Conservation (phyloP, 371 early-diverging fungal species). For the Gilbertella persicaria region DNA sequence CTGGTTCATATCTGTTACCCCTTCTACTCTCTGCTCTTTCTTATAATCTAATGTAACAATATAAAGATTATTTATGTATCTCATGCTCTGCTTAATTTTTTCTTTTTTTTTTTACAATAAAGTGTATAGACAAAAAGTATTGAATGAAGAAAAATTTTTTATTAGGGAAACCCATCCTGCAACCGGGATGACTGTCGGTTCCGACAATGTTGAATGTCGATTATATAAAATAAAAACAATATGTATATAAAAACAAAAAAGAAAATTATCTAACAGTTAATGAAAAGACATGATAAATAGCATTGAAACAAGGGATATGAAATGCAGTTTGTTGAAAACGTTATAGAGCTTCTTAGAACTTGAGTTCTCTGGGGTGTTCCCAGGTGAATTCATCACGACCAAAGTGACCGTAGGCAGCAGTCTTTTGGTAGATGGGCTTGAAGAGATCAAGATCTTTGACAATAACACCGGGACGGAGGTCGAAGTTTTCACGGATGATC, state of each 20-base stretch:
- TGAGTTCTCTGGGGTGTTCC: slow-evolving; percentile 93
- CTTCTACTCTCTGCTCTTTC: too few relatives aligned
- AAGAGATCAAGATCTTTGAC: slow-evolving; percentile 96
- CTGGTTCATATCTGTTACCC: too few relatives aligned
- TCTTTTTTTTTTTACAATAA: background rate
- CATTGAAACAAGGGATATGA: slow-evolving; percentile 21
- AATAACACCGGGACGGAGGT: slow-evolving; percentile 98
- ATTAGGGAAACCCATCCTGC: slow-evolving; percentile 33
- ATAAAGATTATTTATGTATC: too few relatives aligned
- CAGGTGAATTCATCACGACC: slow-evolving; percentile 96
- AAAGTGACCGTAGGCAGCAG: slow-evolving; percentile 99
- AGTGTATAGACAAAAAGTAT: background rate
- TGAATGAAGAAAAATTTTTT: background rate
- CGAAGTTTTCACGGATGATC: slow-evolving; percentile 97
- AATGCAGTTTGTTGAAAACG: slow-evolving; percentile 53
- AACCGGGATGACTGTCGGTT: slow-evolving; percentile 44
- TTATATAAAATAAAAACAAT: slow-evolving; percentile 15
- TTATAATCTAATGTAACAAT: too few relatives aligned
- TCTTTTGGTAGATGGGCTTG: slow-evolving; percentile 97
- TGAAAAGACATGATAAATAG: slow-evolving; percentile 2
- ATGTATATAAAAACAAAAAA: slow-evolving; percentile 14
- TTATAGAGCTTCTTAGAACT: slow-evolving; percentile 64
- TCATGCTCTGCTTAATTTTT: too few relatives aligned
- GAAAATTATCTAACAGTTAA: slow-evolving; percentile 27
- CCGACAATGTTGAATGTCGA: slow-evolving; percentile 39